Evolutionary conservation across 139 green algal species (phyloP).

Genomic region (Chlorella sp.): DNA sequence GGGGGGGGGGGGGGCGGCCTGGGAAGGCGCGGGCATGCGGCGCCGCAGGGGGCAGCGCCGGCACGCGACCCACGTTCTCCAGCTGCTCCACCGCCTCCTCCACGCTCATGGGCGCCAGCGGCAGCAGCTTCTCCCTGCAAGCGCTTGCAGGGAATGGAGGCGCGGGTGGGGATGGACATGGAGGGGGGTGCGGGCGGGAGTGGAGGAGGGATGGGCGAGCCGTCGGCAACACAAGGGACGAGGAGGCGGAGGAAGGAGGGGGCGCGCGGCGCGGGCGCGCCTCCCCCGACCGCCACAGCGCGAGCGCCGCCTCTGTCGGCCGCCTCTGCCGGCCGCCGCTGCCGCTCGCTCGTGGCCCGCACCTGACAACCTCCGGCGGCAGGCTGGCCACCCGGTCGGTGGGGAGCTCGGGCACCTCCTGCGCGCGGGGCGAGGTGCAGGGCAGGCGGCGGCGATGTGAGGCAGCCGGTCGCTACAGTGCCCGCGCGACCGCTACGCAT

Average conservation of each 20-base stretch:
- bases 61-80: conserved; percentile 46
- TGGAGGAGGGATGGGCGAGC: not conserved
- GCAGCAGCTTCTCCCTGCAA: conserved; percentile 30
- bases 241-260: not conserved
- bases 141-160: not conserved
- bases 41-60: too few relatives aligned
- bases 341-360: not conserved
- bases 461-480: conserved; percentile 5
- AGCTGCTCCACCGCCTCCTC: conserved; percentile 63
- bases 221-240: not conserved
- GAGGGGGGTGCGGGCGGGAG: not conserved
- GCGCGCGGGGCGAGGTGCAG: conserved; percentile 6
- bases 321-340: too few relatives aligned
- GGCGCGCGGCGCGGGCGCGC: too few relatives aligned
- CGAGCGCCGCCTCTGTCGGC: not conserved
- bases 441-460: not conserved
- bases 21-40: too few relatives aligned
- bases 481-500: too few relatives aligned
- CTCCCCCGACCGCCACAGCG: not conserved
- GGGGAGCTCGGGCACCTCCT: conserved; percentile 31
- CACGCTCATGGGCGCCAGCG: conserved; percentile 50
- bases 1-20: too few relatives aligned
- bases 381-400: conserved; percentile 17
- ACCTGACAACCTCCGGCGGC: conserved; percentile 29
- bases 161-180: too few relatives aligned